A percentile compares a stretch with the other conserved stretches of the same genome.
phyloP scores from a whole-genome alignment of 2,329 filamentous ascomycete genomes.

The Aspergillus glaucus region DNA sequence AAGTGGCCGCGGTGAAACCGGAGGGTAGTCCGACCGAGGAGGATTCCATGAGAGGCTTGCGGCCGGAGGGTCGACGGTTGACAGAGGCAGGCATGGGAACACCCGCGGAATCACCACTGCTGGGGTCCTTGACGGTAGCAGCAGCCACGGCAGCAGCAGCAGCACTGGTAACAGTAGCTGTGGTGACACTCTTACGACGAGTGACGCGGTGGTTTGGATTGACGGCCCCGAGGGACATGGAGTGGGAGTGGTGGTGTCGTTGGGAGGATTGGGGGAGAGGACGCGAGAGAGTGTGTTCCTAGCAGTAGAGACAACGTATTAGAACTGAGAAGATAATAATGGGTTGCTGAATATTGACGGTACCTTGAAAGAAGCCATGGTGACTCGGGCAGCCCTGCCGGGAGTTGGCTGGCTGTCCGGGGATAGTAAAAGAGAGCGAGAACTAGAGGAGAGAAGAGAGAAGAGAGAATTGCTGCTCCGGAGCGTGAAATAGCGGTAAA shows the following conservation, averaged over 20 bases:
- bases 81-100: constrained; percentile 50
- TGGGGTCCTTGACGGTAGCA: constrained; percentile 60
- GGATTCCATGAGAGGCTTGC: constrained; percentile 54
- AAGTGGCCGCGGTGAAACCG: constrained; percentile 22
- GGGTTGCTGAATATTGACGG: not conserved
- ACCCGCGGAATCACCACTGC: constrained; percentile 49
- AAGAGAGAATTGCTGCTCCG: not conserved
- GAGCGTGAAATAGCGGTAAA: no score
- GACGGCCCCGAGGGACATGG: constrained; percentile 67
- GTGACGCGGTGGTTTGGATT: constrained; percentile 80
- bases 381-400: constrained; percentile 15
- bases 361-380: constrained; percentile 39
- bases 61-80: constrained; percentile 48
- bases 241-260: constrained; percentile 77
- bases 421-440: not conserved
- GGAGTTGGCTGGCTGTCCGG: not conserved
- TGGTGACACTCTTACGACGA: constrained; percentile 86
- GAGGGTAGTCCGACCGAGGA: constrained; percentile 47
- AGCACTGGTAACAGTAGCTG: constrained; percentile 64
- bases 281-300: constrained; percentile 52
- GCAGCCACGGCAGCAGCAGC: constrained; percentile 53
- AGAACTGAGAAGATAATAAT: no score
- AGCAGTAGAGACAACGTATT: constrained; percentile 3
- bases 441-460: not conserved
- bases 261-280: constrained; percentile 66